phyloP scores from a whole-genome alignment of 2,329 filamentous ascomycete species.

The Lachnellula cervina region DNA sequence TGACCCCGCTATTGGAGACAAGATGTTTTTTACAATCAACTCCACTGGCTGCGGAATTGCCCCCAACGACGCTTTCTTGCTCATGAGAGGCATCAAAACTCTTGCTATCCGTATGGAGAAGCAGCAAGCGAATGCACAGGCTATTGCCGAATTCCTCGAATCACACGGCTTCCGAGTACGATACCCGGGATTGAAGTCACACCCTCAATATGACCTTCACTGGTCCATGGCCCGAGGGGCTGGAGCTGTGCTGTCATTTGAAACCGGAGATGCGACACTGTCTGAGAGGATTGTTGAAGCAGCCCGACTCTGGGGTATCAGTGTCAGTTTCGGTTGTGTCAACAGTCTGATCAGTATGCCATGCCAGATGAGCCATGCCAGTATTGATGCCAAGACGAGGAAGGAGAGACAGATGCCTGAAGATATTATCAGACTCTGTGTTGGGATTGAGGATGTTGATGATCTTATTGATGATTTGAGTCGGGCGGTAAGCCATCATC shows the following conservation, averaged over 20 bases:
- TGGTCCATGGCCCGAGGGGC: constrained; percentile 93
- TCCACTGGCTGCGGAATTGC: constrained; percentile 89
- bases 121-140: constrained; percentile 87
- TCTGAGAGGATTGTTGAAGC: constrained; percentile 94
- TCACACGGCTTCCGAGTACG: constrained; percentile 87
- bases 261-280: constrained; percentile 79
- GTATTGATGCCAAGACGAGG: constrained; percentile 92
- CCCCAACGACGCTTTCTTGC: constrained; percentile 92
- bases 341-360: constrained; percentile 99
- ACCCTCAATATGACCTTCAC: constrained; percentile 94
- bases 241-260: constrained; percentile 91
- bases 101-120: constrained; percentile 98
- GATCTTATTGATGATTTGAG: constrained; percentile 92
- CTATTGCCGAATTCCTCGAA: constrained; percentile 90
- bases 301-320: constrained; percentile 87
- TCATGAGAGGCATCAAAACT: constrained; percentile 94
- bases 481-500: constrained; percentile 66
- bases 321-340: constrained; percentile 95
- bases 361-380: constrained; percentile 98
- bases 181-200: constrained; percentile 88
- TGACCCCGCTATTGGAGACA: constrained; percentile 73
- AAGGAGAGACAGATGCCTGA: constrained; percentile 88
- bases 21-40: constrained; percentile 96
- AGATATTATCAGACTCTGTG: constrained; percentile 91
- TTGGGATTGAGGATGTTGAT: constrained; percentile 89